Evolutionary conservation across 1,284 basidiomycete species (phyloP).

Genomic region (Apiotrichum siamense): DNA sequence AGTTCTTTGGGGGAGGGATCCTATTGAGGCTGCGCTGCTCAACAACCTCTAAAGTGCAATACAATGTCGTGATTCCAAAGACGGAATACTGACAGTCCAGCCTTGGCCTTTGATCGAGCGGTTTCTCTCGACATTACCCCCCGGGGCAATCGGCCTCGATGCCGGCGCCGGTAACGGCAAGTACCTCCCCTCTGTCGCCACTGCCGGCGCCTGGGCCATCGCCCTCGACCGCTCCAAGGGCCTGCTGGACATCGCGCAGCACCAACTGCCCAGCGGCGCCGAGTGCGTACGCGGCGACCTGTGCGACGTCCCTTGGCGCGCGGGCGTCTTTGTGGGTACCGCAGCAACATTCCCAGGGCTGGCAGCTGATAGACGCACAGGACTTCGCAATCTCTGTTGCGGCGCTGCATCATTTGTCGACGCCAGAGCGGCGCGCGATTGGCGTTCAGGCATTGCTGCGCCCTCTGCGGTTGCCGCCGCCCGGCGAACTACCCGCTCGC

Average conservation of each 20-base stretch:
- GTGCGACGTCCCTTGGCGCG: conserved; percentile 60
- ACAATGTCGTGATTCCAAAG: no score
- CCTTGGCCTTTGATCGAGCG: conserved; percentile 89
- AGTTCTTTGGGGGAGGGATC: no score
- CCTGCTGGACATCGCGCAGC: conserved; percentile 66
- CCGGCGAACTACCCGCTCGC: conserved; percentile 54
- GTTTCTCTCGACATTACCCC: conserved; percentile 69
- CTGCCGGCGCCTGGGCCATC: conserved; percentile 54
- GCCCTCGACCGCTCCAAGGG: conserved; percentile 76
- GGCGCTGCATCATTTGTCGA: conserved; percentile 88
- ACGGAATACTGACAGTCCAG: conserved; percentile 45
- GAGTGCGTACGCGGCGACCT: conserved; percentile 57
- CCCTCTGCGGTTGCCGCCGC: conserved; percentile 54
- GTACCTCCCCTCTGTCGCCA: conserved; percentile 63
- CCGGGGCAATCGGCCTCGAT: conserved; percentile 81
- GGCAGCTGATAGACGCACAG: conserved; percentile 48
- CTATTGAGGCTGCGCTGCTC: no score
- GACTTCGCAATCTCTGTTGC: conserved; percentile 93
- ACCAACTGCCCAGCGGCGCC: conserved; percentile 40
- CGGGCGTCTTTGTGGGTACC: conserved; percentile 65
- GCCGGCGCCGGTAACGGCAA: conserved; percentile 97
- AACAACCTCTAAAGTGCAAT: no score
- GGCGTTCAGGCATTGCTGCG: conserved; percentile 67
- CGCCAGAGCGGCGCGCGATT: conserved; percentile 60
- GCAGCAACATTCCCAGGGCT: neutral